Base-by-base conservation (phyloP, 176 grass and related monocot species). In the Musa beccarii region DNA sequence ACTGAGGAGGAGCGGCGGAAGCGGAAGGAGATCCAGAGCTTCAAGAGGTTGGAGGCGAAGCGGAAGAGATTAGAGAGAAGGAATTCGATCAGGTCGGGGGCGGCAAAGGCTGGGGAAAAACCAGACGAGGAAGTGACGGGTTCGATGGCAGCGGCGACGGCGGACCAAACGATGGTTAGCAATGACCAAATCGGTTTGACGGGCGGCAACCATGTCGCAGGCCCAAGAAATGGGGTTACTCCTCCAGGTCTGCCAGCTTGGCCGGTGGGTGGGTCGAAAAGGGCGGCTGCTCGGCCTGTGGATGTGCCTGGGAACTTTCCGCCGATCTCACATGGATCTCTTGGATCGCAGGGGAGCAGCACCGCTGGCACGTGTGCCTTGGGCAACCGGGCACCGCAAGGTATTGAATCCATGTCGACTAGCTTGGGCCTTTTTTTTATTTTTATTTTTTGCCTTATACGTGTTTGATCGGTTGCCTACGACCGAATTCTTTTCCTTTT, bases 31-130 rank as follows among this genome's bases (percentile, higher is more conserved):
- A 72, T 92, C 70, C 88, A 89, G 91, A 89, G 87, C 76, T 69
- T 88, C 79, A 86, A 91, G 79, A 84, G 91, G 9, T 49, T 92
- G 49, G 85, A 89, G 74, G 91, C 89, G n/a, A 99, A 95, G 86
- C 86, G 90, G 78, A 94, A 95, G 84, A 85, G 88, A 21, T 79
- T 92, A 23, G 89, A 95, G 85, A 88, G 89, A 16, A 85, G 86
- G 8, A 99, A 84, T 83, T 92, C 91, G 10, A 79, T 99, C 74
- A 89, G 83, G 73, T 73, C 51, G 2, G 49, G 72, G 19, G 26
- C 20, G 56, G 66, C 11, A 10, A 51, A 50, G 59, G 15, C 66
- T 17, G 72, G 54, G 7, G 84, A 89, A 19, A 85, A 92, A 8
- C 9, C 49, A 20, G 69, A 80, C 20, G 69, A 59, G 2, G 50